A percentile compares a stretch with the other conserved stretches of the same genome.
phyloP scores from a whole-genome alignment of 306 rosid species.

The Cajanus cajan region DNA sequence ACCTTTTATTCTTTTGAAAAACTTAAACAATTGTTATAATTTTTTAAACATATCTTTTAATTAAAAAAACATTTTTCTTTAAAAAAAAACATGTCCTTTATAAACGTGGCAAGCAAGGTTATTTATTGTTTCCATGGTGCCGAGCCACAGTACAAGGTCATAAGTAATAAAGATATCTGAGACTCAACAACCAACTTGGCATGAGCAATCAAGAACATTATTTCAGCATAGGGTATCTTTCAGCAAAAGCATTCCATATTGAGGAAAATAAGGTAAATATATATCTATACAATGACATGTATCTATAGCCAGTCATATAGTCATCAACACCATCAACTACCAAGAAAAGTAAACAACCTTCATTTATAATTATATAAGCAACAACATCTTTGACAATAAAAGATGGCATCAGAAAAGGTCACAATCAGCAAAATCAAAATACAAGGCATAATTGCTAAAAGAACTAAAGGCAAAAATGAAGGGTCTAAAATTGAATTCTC shows the following conservation, averaged over 20 bases:
- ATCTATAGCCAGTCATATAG: neutral
- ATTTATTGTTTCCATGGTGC: neutral
- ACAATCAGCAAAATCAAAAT: neutral
- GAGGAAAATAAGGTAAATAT: conserved; percentile 8
- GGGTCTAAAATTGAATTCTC: conserved; percentile 32
- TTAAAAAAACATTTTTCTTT: neutral
- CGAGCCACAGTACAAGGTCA: neutral
- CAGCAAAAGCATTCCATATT: neutral
- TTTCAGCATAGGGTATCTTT: conserved; percentile 16
- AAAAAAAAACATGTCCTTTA: neutral
- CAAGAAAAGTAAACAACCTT: conserved; percentile 20
- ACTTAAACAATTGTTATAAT: neutral
- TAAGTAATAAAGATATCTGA: neutral
- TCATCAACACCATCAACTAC: neutral
- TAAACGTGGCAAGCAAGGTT: conserved; percentile 7
- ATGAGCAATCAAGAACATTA: neutral
- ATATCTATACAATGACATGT: neutral
- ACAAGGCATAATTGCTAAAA: neutral
- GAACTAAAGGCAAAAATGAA: neutral
- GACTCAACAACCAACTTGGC: neutral
- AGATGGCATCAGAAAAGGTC: conserved; percentile 10
- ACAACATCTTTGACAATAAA: neutral
- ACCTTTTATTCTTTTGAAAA: neutral
- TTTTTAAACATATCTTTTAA: neutral
- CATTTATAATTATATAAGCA: neutral